Conservation (phyloP, 257 asterid species). For the Mitragyna speciosa region DNA sequence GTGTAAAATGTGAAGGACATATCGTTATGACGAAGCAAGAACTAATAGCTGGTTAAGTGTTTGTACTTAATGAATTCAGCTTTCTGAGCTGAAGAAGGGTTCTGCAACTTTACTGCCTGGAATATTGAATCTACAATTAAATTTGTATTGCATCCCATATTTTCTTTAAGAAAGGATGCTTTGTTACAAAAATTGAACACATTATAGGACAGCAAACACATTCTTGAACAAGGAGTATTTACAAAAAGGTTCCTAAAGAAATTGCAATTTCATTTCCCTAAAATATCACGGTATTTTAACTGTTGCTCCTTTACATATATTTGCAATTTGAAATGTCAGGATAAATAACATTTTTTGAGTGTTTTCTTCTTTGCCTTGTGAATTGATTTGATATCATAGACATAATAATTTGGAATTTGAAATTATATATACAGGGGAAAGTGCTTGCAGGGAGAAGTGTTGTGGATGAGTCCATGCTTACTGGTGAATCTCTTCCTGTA, state of each 20-base stretch:
- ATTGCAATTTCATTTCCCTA: background rate
- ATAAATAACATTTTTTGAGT: constrained; percentile 4
- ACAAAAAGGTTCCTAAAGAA: background rate
- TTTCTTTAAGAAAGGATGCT: background rate
- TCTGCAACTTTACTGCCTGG: background rate
- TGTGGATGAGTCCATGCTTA: constrained; percentile 98
- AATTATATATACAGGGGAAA: constrained; percentile 64
- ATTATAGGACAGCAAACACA: background rate
- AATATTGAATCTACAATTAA: background rate
- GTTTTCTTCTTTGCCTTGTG: constrained; percentile 19
- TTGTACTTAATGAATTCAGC: background rate
- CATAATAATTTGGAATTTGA: constrained; percentile 23
- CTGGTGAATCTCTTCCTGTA: constrained; percentile 98
- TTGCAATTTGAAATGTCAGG: background rate
- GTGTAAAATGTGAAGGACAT: background rate
- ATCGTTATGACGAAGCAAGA: background rate
- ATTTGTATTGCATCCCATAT: background rate
- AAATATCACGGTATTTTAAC: background rate
- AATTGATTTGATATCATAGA: constrained; percentile 20
- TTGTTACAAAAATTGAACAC: background rate
- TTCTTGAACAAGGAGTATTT: background rate
- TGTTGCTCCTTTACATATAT: background rate
- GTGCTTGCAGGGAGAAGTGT: constrained; percentile 96
- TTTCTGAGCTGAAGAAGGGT: background rate
- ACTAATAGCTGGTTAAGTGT: background rate